These are phyloP conservation scores for Linnemannia schmuckeri DNA, from an alignment of 192 early-diverging fungal species.

Conservation along the genomic window DNA sequence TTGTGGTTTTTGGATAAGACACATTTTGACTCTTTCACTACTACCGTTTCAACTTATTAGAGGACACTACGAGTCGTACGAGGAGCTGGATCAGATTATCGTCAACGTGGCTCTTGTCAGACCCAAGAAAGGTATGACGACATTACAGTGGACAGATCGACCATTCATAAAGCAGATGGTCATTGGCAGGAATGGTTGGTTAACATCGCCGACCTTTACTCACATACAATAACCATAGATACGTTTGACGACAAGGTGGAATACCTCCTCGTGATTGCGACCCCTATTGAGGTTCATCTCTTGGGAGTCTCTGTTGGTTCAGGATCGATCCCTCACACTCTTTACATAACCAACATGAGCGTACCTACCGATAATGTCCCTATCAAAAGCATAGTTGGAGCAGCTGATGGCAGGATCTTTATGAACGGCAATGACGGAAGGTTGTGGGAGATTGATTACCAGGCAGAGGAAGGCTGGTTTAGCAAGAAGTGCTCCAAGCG, in stretches of 20 bases:
- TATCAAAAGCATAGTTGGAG: slow-evolving; percentile 85
- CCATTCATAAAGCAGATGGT: not conserved
- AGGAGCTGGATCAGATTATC: slow-evolving; percentile 93
- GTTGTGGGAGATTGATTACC: slow-evolving; percentile 91
- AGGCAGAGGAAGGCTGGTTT: slow-evolving; percentile 91
- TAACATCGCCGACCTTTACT: not conserved
- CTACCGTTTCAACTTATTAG: not conserved
- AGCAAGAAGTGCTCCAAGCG: slow-evolving; percentile 79
- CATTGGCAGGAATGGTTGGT: not conserved
- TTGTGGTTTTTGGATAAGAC: not conserved
- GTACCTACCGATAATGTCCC: slow-evolving; percentile 85
- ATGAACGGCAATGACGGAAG: slow-evolving; percentile 90
- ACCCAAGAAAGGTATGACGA: slow-evolving; percentile 71
- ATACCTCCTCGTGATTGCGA: slow-evolving; percentile 89
- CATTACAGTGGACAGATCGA: not conserved
- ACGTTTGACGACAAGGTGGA: slow-evolving; percentile 88
- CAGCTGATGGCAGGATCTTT: slow-evolving; percentile 87
- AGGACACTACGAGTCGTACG: slow-evolving; percentile 75
- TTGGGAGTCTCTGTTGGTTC: slow-evolving; percentile 77
- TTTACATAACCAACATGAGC: slow-evolving; percentile 85
- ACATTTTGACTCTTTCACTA: not conserved
- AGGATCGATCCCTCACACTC: slow-evolving; percentile 67
- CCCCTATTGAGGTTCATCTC: slow-evolving; percentile 85
- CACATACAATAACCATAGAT: slow-evolving; percentile 46
- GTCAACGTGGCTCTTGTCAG: slow-evolving; percentile 85